Evolutionary conservation across 2,329 filamentous ascomycete species (phyloP), one percentile per base, ranked within the genome.

Genomic region (Alternaria dauci): DNA sequence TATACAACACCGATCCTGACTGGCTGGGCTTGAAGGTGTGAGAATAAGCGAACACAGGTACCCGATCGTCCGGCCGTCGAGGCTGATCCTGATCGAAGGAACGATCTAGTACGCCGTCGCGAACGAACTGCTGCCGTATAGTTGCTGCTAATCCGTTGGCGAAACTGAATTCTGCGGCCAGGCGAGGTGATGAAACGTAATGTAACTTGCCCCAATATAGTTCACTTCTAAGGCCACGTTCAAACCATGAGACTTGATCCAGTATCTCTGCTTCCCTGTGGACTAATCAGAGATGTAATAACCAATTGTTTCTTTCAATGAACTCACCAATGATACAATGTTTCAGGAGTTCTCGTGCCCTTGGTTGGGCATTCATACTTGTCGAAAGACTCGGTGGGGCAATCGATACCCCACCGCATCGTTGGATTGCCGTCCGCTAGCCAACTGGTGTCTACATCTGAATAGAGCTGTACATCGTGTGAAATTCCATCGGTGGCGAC

Each of bases 381-480:
- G n/a, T 18, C 28, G 7, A 34, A 48, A 48, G 44, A 48, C 28
- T 48, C 44, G 20, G 28, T 18, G 20, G 44, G 44, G 20, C 28
- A 34, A 20, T 25, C 12, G 2, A 48, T 9, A 16, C 28, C 18
- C 28, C 2, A 48, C 5, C 30, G 2, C 18, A 11, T 32, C 18
- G 28, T 32, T 2, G 5, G 4, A 20, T 48, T 48, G 7, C 44
- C 44, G 12, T 18, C 28, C 3, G 3, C 44, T 34, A 48, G 28
- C 28, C 44, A 34, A 2, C 4, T 48, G 28, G 18, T 20, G 16
- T 48, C 44, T 5, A 48, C 18, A n/a, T 34, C 44, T 23, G 44
- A 48, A 32, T 48, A 48, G 28, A 48, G 18, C 11, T 48, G 28
- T 48, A 48, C 44, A 34, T 48, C 7, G 34, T 48, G 44, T n/a